Conservation (phyloP, 768 basidiomycete species). For the Russula virescens region DNA sequence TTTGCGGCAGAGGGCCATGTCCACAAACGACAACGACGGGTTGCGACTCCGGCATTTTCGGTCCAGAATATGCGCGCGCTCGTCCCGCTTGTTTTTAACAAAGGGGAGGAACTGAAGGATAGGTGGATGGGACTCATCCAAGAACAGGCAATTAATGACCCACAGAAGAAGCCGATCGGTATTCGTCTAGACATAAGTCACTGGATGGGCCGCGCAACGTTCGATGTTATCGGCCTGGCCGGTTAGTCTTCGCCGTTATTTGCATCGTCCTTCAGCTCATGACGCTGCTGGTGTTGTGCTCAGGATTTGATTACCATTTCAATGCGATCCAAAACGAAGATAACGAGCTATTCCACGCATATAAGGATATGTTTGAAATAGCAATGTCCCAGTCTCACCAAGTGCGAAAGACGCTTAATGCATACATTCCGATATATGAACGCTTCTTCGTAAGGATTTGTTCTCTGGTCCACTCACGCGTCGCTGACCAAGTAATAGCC, state of each 20-base stretch:
- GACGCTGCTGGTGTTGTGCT: not conserved
- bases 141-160: conserved; percentile 29
- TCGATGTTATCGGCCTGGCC: conserved; percentile 87
- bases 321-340: conserved; percentile 74
- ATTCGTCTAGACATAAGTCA: conserved; percentile 64
- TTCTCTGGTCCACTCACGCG: not conserved
- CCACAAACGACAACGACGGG: conserved; percentile 76
- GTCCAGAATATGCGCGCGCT: conserved; percentile 66
- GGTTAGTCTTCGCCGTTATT: conserved; percentile 39
- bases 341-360: conserved; percentile 72
- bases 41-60: conserved; percentile 74
- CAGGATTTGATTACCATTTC: conserved; percentile 85
- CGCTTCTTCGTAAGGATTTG: conserved; percentile 44
- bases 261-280: not conserved
- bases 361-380: conserved; percentile 79
- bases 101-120: conserved; percentile 55
- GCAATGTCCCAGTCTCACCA: conserved; percentile 52
- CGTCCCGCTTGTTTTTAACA: conserved; percentile 65
- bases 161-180: conserved; percentile 23
- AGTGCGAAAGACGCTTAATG: conserved; percentile 43
- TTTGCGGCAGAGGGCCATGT: conserved; percentile 70
- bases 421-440: conserved; percentile 55
- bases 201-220: conserved; percentile 78
- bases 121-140: conserved; percentile 52
- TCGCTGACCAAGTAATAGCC: conserved; percentile 39